Base-by-base conservation (phyloP, 148 eudicot species). In the Camellia japonica region DNA sequence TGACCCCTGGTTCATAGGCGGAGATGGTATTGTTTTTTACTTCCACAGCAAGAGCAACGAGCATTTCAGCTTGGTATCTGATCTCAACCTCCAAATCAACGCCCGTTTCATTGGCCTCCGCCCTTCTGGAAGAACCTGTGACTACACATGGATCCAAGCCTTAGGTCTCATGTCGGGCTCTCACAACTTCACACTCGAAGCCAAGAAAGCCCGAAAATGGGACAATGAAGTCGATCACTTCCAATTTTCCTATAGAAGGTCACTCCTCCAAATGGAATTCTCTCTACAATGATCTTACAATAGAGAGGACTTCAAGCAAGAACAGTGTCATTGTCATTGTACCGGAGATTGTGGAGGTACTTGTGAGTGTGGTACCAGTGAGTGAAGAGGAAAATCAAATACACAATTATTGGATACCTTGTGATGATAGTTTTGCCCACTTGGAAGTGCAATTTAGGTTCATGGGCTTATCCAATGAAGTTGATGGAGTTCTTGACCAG, bases 391-490 rank as follows among this genome's bases (percentile, higher is more conserved):
- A 83, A 47, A 67, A 58, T 20, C 23, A 6, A 16, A 64, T 80
- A 70, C 83, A 83, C 62, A 83, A 80, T 16, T 83, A 83, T 56
- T 77, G 80, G 61, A 83, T 83, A 62, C 86, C 86, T 54, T 18
- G 6, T 0, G 55, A 80, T 62, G 82, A 83, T 58, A 70, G 86
- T 10, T 83, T 83, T 43, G 83, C 82, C 11, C 86, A 83, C 54
- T 64, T 83, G 66, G 86, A 83, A 19, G 80, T 83, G 7, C 85
- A 83, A 43, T 83, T 83, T 20, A 70, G 85, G 79, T 83, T 83
- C 63, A n/a, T 79, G 19, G 68, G 85, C 30, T 61, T 83, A 13
- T 83, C 86, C 23, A 15, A 70, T 23, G 38, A 67, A 5, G 86
- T 83, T 46, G 86, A 83, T 19, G 86, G 86, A 0, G 67, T 83